phyloP scores from a whole-genome alignment of 306 rosid genomes.

The Clitoria ternatea region DNA sequence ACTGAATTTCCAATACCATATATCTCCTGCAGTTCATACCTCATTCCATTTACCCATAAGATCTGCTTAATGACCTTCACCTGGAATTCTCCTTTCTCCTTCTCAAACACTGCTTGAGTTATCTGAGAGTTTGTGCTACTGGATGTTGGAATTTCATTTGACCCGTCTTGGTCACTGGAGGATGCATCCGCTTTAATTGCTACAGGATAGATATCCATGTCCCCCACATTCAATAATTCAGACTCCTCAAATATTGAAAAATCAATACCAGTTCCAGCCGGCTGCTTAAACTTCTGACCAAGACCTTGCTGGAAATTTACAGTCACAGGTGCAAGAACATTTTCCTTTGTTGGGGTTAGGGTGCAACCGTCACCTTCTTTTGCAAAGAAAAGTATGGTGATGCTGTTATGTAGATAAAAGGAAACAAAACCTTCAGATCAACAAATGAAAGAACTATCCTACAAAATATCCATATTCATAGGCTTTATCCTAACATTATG shows the following conservation, averaged over 20 bases:
- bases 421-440: slow-evolving; percentile 24
- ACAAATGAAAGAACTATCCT: slow-evolving; percentile 1
- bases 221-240: slow-evolving; percentile 57
- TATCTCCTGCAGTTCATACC: slow-evolving; percentile 96
- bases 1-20: slow-evolving; percentile 93
- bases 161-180: slow-evolving; percentile 39
- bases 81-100: slow-evolving; percentile 79
- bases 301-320: slow-evolving; percentile 77
- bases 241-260: slow-evolving; percentile 67
- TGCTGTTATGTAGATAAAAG: slow-evolving; percentile 53
- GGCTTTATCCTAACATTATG: not conserved
- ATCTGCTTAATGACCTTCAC: slow-evolving; percentile 84
- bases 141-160: slow-evolving; percentile 45
- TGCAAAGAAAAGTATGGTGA: slow-evolving; percentile 77
- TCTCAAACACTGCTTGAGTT: slow-evolving; percentile 88
- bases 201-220: slow-evolving; percentile 64
- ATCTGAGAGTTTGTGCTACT: slow-evolving; percentile 66
- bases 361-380: slow-evolving; percentile 83
- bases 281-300: slow-evolving; percentile 93
- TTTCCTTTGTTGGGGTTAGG: slow-evolving; percentile 61
- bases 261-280: slow-evolving; percentile 71
- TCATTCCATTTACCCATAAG: slow-evolving; percentile 78
- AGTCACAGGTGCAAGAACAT: slow-evolving; percentile 55
- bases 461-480: not conserved
- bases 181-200: slow-evolving; percentile 87